Evolutionary conservation across 2,329 filamentous ascomycete species (phyloP), one percentile per base, ranked within the genome.

Genomic region (Fusarium caatingaense): DNA sequence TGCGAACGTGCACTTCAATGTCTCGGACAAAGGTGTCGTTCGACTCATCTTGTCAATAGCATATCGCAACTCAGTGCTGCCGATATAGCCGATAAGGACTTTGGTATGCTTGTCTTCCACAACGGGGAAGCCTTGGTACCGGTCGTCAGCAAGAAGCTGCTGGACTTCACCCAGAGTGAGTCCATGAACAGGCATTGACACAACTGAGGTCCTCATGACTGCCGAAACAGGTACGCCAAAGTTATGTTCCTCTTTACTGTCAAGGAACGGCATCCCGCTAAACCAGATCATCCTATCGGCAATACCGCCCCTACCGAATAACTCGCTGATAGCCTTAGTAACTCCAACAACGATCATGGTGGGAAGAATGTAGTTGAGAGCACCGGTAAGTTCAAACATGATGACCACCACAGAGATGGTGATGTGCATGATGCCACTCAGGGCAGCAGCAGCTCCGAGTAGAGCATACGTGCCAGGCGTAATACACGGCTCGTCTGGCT

Each of bases 241-340:
- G 56, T 94, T 94, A 80, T 98, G 94, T 60, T 98, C 96, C 80
- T 98, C 95, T 78, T 99, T 99, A 80, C 92, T 97, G 81, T 99
- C 96, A 5, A 99, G 86, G 81, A 97, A 99, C 0, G 96, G 96
- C 76, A 98, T 97, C 2, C 96, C 96, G 74, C 93, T 98, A 82
- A 98, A 97, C 91, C 94, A 97, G 74, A 99, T 99, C 93, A 98
- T 97, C 66, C 94, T 91, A 79, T 99, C 96, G 23, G 96, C 96
- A 62, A 99, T 98, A 48, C 96, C 96, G 30, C 95, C 96, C 77
- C 95, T 97, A n/a, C 94, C 93, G 76, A 97, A 96, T 15, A 94
- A 86, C 72, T 97, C 93, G 66, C 92, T 91, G 48, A 99, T 93
- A 16, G 93, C 93, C 83, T 99, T 99, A 41, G 95, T 98, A 32